Evolutionary conservation across 192 early-diverging fungal species (phyloP), one percentile per base, ranked within the genome.

Genomic region (Umbelopsis vinacea): DNA sequence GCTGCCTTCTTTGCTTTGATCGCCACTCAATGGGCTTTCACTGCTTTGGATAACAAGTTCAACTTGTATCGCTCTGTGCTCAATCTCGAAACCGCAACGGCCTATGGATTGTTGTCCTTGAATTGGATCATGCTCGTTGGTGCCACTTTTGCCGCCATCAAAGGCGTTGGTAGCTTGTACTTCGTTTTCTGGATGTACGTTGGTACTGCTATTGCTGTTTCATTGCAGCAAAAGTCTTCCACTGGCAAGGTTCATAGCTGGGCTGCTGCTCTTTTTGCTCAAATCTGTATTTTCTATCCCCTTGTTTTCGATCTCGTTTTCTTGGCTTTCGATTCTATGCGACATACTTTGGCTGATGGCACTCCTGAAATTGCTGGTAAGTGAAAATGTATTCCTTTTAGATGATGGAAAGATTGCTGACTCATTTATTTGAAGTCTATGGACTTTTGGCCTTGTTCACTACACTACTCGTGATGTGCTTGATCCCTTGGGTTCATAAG

Each of bases 341-440:
- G 81, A n/a, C 83, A 84, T 47, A 84, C 83, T 6, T 74, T 80
- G 57, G 83, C 83, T 38, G 85, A 86, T 47, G 85, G 85, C 33
- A 84, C 85, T 7, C 82, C 85, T 24, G 77, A 83, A 52, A 72
- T 77, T 66, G 72, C 80, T 9, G 77, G 84, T 86, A 82, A 76
- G 76, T 68, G 23, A 8, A 4, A 57, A 35, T 23, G 21, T 9
- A 68, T 24, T 46, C 43, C 22, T 6, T 21, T n/a, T 26, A 11
- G 11, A 70, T 35, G 14, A 4, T 46, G 23, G 29, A 15, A 5
- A n/a, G 19, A n/a, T 3, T 26, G 14, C 33, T 24, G 7, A 46
- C 10, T 72, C 2, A 29, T 46, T 35, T n/a, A 23, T 46, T 26
- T 38, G 17, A 54, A 86, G 84, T 86, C 52, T 84, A 84, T 68